Evolutionary conservation across 169 alveolate genomes (phyloP).

Genomic region (Plasmodium ovale): DNA sequence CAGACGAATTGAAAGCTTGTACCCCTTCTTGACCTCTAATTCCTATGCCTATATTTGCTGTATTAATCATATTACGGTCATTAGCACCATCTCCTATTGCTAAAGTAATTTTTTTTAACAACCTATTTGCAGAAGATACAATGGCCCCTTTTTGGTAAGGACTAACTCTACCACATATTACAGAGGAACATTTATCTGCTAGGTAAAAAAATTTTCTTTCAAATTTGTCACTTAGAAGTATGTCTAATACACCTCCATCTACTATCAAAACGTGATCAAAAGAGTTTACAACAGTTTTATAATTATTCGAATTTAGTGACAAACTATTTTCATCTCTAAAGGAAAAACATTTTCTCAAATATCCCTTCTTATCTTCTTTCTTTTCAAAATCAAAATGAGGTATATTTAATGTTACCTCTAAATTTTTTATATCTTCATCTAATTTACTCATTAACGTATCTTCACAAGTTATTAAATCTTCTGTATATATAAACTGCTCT

Average conservation of each 20-base stretch:
- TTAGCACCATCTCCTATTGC: constrained; percentile 99
- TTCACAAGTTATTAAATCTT: constrained; percentile 51
- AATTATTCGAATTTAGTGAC: constrained; percentile 48
- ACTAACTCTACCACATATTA: constrained; percentile 81
- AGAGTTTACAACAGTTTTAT: constrained; percentile 11
- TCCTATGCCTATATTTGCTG: constrained; percentile 99
- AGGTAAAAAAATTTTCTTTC: constrained; percentile 78
- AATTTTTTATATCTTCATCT: constrained; percentile 50
- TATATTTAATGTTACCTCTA: constrained; percentile 46
- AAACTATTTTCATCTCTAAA: constrained; percentile 13
- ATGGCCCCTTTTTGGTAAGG: constrained; percentile 88
- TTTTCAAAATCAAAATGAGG: constrained; percentile 57
- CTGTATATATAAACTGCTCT: constrained; percentile 74
- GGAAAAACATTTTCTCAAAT: constrained; percentile 4
- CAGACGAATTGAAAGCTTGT: constrained; percentile 94
- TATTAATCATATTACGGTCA: constrained; percentile 98
- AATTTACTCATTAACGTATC: constrained; percentile 51
- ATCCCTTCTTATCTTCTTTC: background rate
- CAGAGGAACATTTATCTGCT: constrained; percentile 78
- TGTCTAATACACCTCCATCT: constrained; percentile 58
- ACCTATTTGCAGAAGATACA: constrained; percentile 85
- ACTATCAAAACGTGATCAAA: constrained; percentile 59
- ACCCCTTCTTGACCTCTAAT: constrained; percentile 97
- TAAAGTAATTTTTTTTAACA: constrained; percentile 86
- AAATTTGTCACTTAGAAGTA: constrained; percentile 34